Evolutionary conservation across 2,329 filamentous ascomycete species (phyloP), one percentile per base, ranked within the genome.

Genomic region (Penicillium vulpinum): DNA sequence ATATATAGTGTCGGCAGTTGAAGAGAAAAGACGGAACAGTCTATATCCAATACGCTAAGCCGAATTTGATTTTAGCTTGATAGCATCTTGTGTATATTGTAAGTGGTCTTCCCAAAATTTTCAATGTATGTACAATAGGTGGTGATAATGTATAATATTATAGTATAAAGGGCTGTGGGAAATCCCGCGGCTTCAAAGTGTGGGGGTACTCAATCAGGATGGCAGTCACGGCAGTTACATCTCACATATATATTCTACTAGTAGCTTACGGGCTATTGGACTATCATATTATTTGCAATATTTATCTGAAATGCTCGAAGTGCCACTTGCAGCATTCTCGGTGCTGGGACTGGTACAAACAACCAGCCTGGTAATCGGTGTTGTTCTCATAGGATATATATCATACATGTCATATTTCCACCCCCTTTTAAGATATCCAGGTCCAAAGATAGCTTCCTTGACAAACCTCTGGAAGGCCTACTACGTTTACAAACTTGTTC

Each of bases 401-500:
- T 48, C 31, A 0, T 48, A 21, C 33, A 48, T 38, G 22, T 9
- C 7, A 24, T 48, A 35, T 22, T 36, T 48, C 22, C 45, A 48
- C 10, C 18, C 26, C 13, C 45, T 48, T 15, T 15, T 38, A 2
- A 24, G 22, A 49, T 56, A 48, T 13, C 51, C 47, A 2, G 46
- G 52, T 13, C 55, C 55, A 2, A 15, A 22, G 9, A 29, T 57
- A n/a, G 55, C 50, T 6, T 49, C 50, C 10, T 22, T 57, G 26
- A 57, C 55, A 5, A 53, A 53, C 24, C 5, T 13, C 6, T 57
- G 41, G 21, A 57, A 53, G 22, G 55, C 50, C 5, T 54, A 54
- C 22, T 53, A 53, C 18, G 55, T 54, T 1, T 57, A 54, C 16
- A 54, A 54, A 4, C 39, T 53, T 2, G 26, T 41, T 8, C 33